Evolutionary conservation across 2,329 filamentous ascomycete species (phyloP), one percentile per base, ranked within the genome.

Genomic region (Trematosphaeria pertusa): DNA sequence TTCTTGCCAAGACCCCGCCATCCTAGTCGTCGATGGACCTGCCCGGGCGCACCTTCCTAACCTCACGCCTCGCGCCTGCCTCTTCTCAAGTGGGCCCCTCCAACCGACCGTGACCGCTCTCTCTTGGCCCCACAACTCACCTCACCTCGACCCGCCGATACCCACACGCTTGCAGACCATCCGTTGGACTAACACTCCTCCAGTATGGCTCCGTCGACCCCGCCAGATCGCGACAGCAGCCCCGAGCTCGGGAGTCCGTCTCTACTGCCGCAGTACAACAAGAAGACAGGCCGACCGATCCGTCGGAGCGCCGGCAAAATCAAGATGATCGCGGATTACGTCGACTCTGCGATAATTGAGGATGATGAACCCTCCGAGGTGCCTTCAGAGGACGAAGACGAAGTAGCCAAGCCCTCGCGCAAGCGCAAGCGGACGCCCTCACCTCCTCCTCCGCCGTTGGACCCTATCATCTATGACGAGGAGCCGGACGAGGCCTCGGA

Each of bases 201-300:
- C n/a, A n/a, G n/a, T n/a, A n/a, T n/a, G n/a, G n/a, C n/a, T n/a
- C n/a, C n/a, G n/a, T n/a, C n/a, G n/a, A n/a, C 15, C 20, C 36
- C 19, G 3, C 30, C 24, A 14, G 42, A 39, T 15, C 47, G 37
- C 30, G 39, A 41, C 14, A 58, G 50, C 54, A 69, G 65, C 43
- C 56, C 54, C n/a, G 67, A 70, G 56, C 64, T 69, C 31, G 65
- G 58, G 10, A 63, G 54, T 34, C 56, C 62, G 4, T 56, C 59
- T 6, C 60, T 49, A 33, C 51, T 52, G 14, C 62, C 67, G 31
- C 61, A 65, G 37, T 72, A 70, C 63, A 75, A 75, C 55, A 55
- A 65, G 35, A 47, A 59, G 43, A 76, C 73, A 7, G 75, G 75
- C 36, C 66, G 75, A 4, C 75, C 75, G 5, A 69, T 77, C n/a